phyloP scores from a whole-genome alignment of 1,284 basidiomycete species.

The Amylostereum chailletii region DNA sequence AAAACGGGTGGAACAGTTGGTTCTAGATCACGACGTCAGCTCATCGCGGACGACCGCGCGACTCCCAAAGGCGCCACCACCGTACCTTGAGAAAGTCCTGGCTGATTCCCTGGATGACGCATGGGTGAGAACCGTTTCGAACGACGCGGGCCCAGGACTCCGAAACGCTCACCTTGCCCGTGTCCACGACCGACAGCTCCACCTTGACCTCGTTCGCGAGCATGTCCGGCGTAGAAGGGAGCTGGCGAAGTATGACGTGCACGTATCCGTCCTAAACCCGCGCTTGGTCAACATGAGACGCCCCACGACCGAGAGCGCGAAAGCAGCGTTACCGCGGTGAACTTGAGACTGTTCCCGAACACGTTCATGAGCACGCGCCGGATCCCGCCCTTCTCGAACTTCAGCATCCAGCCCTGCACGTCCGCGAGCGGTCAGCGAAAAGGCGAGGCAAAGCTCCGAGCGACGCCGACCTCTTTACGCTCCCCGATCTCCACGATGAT shows the following conservation, averaged over 20 bases:
- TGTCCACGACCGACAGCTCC: constrained; percentile 84
- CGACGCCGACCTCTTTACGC: constrained; percentile 47
- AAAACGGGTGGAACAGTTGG: constrained; percentile 95
- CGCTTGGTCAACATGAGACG: constrained; percentile 7
- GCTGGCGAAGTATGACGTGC: constrained; percentile 75
- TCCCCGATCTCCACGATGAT: constrained; percentile 84
- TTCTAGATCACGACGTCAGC: constrained; percentile 40
- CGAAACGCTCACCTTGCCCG: constrained; percentile 60
- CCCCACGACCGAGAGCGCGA: constrained; percentile 4
- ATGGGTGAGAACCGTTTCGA: too few species aligned
- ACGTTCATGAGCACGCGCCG: constrained; percentile 92
- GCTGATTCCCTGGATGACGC: constrained; percentile 59
- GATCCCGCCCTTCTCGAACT: constrained; percentile 89
- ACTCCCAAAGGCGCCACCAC: constrained; percentile 4
- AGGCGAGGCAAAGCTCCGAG: not conserved
- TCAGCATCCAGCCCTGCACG: constrained; percentile 75
- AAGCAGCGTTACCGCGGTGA: constrained; percentile 54
- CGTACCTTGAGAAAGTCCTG: constrained; percentile 77
- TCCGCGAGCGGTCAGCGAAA: constrained; percentile 1
- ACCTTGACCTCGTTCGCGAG: constrained; percentile 59
- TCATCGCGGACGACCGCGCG: too few species aligned
- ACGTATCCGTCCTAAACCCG: constrained; percentile 69
- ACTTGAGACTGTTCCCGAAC: constrained; percentile 92
- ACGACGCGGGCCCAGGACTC: too few species aligned
- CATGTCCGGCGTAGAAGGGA: constrained; percentile 46